A percentile compares a stretch with the other conserved stretches of the same genome.
These are phyloP conservation scores for Piper betle DNA, from an alignment of 164 flowering plant species.

Conservation along the genomic window DNA sequence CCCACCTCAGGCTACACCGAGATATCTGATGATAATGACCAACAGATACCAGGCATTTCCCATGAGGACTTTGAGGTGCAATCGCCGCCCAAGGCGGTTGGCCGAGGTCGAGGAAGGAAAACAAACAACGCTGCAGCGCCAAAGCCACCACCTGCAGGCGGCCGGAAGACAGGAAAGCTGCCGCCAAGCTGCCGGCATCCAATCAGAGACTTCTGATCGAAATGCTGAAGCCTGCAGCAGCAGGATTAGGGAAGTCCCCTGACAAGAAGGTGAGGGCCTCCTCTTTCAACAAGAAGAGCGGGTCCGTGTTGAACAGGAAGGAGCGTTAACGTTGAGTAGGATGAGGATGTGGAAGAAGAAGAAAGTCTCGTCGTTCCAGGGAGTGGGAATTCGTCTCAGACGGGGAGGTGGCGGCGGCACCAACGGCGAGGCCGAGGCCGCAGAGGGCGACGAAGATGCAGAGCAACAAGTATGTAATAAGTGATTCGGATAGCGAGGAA, in stretches of 20 bases:
- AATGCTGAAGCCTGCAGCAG: constrained; percentile 40
- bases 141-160: constrained; percentile 12
- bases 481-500: constrained; percentile 69
- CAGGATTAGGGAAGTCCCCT: constrained; percentile 32
- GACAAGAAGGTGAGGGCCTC: constrained; percentile 76
- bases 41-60: constrained; percentile 5
- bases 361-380: constrained; percentile 5
- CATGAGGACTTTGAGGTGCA: constrained; percentile 11
- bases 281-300: constrained; percentile 91
- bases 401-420: constrained; percentile 17
- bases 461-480: constrained; percentile 30
- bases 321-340: background rate
- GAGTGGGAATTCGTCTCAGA: background rate
- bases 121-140: constrained; percentile 23
- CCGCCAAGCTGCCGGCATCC: constrained; percentile 25
- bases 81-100: constrained; percentile 14
- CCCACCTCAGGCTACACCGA: constrained; percentile 10
- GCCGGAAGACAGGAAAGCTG: constrained; percentile 14
- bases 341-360: constrained; percentile 1
- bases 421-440: constrained; percentile 37
- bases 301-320: constrained; percentile 45
- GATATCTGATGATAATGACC: constrained; percentile 28
- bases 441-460: constrained; percentile 31
- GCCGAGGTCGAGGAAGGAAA: constrained; percentile 41
- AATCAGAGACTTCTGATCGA: constrained; percentile 60